Evolutionary conservation across 352 stramenopile species (phyloP), one percentile per base, ranked within the genome.

Genomic region (Lagenidium giganteum): DNA sequence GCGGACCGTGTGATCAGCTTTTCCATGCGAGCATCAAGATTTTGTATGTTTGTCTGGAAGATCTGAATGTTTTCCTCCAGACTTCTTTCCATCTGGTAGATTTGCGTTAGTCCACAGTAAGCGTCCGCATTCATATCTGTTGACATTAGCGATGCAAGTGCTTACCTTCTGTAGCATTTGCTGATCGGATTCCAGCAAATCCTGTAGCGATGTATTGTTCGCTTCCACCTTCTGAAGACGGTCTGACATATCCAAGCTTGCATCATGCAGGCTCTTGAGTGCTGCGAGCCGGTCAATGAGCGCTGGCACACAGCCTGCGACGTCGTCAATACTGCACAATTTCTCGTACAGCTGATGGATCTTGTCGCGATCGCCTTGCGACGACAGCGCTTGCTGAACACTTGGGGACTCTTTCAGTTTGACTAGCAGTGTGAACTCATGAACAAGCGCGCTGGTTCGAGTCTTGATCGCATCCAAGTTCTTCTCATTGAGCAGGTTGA

Each of bases 21-120:
- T n/a, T n/a, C 40, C 42, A 93, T 83, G 35, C 77, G 80, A 20
- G 75, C 66, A 37, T 93, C 80, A n/a, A 93, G 65, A 39, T 70
- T 56, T 58, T 88, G 59, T 35, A 90, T 76, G 51, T 93, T 93
- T 12, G 59, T 51, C 32, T 90, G 65, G 51, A 93, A 93, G 40
- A 88, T 65, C 45, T 82, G 53, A 18, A 87, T 56, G 59, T 93
- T 93, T 24, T 72, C 64, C 25, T 65, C 62, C 38, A 93, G 65
- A 32, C 77, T 90, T 22, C 65, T 47, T 49, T 93, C 77, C 60
- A 93, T 79, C 80, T 93, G n/a, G n/a, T n/a, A n/a, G n/a, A n/a
- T n/a, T n/a, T n/a, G n/a, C n/a, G n/a, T n/a, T n/a, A n/a, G n/a
- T n/a, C n/a, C n/a, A n/a, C n/a, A n/a, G n/a, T n/a, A n/a, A n/a